These are phyloP conservation scores for Crataegus laevigata DNA, from an alignment of 306 rosid genomes.

Conservation along the genomic window DNA sequence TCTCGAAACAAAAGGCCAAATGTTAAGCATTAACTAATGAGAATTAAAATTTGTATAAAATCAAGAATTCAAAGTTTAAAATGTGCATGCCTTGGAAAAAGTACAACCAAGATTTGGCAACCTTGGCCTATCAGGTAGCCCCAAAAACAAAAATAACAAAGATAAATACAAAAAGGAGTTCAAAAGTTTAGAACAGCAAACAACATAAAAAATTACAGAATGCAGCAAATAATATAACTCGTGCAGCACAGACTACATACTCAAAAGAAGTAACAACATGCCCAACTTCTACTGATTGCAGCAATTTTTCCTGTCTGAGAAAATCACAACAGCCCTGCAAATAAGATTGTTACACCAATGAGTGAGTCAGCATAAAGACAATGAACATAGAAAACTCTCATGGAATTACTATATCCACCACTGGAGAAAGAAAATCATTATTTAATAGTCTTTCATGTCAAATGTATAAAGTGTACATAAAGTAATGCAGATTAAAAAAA, in stretches of 20 bases:
- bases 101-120: no score
- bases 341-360: neutral
- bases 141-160: no score
- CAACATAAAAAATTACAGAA: no score
- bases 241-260: conserved; percentile 25
- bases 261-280: conserved; percentile 61
- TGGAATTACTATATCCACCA: neutral
- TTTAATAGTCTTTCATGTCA: neutral
- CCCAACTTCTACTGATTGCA: conserved; percentile 90
- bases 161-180: no score
- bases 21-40: no score
- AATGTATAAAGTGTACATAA: neutral
- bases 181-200: no score
- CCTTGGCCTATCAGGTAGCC: no score
- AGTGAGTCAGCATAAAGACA: no score
- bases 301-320: conserved; percentile 82
- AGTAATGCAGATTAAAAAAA: neutral
- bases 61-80: no score
- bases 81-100: no score
- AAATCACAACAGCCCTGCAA: conserved; percentile 90
- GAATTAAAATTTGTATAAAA: no score
- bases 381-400: neutral
- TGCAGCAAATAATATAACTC: conserved; percentile 6
- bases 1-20: no score
- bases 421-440: neutral